Conservation (phyloP, 495 filamentous ascomycete genomes). For the Penicillium soppii region DNA sequence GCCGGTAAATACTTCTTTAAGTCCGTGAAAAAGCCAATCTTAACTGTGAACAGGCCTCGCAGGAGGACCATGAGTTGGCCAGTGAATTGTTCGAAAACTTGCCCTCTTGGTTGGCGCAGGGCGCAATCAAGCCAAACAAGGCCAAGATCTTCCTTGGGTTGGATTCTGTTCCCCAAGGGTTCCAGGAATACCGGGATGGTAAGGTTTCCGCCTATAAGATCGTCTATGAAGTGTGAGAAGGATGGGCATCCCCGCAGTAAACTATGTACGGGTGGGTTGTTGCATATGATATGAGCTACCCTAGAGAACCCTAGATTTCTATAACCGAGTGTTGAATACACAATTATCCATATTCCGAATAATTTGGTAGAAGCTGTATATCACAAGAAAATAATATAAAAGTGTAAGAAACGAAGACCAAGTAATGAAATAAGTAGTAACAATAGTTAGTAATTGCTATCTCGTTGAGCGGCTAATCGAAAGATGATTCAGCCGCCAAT, state of each 20-base stretch:
- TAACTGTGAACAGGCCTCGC: conserved; percentile 14
- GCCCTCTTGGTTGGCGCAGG: conserved; percentile 20
- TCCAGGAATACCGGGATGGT: conserved; percentile 24
- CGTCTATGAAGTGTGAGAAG: conserved; percentile 19
- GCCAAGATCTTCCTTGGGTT: conserved; percentile 5
- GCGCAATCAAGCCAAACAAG: conserved; percentile 19
- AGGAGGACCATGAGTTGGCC: conserved; percentile 26
- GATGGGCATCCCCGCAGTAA: not conserved
- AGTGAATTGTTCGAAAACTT: conserved; percentile 30
- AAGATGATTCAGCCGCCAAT: too few relatives aligned
- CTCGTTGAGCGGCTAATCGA: too few relatives aligned
- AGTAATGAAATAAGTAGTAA: too few relatives aligned
- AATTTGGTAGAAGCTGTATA: too few relatives aligned
- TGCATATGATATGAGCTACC: not conserved
- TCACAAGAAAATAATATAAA: too few relatives aligned
- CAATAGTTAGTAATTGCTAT: too few relatives aligned
- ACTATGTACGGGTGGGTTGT: not conserved
- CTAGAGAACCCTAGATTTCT: conserved; percentile 13
- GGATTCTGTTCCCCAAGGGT: conserved; percentile 20
- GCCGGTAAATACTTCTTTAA: conserved; percentile 17
- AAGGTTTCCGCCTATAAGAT: conserved; percentile 28
- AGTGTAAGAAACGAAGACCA: too few relatives aligned
- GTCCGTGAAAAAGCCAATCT: not conserved
- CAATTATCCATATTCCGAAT: too few relatives aligned
- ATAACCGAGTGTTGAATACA: conserved; percentile 7